These are phyloP conservation scores for Dicorynia guianensis DNA, from an alignment of 306 rosid genomes.

Conservation along the genomic window DNA sequence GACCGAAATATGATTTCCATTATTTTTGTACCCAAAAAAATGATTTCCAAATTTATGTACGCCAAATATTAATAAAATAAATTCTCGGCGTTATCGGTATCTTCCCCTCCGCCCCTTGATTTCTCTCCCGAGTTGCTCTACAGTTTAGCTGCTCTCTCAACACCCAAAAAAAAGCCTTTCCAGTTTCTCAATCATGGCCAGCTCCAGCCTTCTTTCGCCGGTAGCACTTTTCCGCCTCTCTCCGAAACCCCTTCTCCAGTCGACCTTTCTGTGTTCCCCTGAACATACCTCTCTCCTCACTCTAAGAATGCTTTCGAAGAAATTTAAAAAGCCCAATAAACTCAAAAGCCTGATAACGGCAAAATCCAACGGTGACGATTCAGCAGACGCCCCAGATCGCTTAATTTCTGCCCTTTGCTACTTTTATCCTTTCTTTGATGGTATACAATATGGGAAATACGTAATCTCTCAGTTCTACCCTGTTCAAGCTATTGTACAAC, in stretches of 20 bases:
- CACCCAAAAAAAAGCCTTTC: slow-evolving; percentile 26
- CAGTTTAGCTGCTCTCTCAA: slow-evolving; percentile 4
- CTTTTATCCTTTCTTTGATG: slow-evolving; percentile 94
- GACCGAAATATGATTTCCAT: too few relatives aligned
- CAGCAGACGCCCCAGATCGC: slow-evolving; percentile 78
- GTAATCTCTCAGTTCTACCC: slow-evolving; percentile 82
- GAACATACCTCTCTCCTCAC: slow-evolving; percentile 39
- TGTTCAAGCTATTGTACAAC: slow-evolving; percentile 70
- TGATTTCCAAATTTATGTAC: too few relatives aligned
- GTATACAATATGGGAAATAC: slow-evolving; percentile 84
- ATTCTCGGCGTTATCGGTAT: too few relatives aligned
- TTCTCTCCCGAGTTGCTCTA: neutral
- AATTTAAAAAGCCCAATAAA: slow-evolving; percentile 44
- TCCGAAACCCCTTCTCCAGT: slow-evolving; percentile 49
- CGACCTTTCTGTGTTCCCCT: slow-evolving; percentile 45
- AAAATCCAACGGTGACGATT: slow-evolving; percentile 68
- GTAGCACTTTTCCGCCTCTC: slow-evolving; percentile 38
- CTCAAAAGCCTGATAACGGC: slow-evolving; percentile 49
- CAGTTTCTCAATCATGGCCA: slow-evolving; percentile 45
- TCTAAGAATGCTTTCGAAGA: slow-evolving; percentile 38
- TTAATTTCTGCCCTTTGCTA: slow-evolving; percentile 86
- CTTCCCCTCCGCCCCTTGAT: neutral
- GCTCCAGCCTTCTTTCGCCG: slow-evolving; percentile 52
- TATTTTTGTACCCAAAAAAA: too few relatives aligned
- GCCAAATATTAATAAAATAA: too few relatives aligned